Evolutionary conservation across 2,329 filamentous ascomycete genomes (phyloP).

Genomic region (Colletotrichum euphorbiae): DNA sequence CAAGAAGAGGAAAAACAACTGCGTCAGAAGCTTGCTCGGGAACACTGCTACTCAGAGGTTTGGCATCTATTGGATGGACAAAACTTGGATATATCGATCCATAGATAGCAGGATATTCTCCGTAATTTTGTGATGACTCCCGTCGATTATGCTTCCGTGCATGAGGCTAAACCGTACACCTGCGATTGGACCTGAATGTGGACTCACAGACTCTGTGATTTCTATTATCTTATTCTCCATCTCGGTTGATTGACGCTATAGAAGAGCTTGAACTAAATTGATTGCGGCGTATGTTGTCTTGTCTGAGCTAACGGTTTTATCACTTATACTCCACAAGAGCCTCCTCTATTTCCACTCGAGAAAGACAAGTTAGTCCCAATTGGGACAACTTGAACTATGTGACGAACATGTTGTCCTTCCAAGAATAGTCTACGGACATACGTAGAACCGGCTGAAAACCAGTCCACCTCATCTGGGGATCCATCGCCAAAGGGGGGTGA

Average conservation of each 20-base stretch:
- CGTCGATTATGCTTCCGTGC: conserved; percentile 27
- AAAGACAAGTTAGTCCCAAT: background rate
- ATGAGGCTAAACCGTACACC: conserved; percentile 3
- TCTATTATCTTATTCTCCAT: conserved; percentile 4
- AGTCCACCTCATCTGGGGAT: conserved; percentile 23
- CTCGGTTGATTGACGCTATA: conserved; percentile 26
- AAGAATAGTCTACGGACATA: conserved; percentile 21
- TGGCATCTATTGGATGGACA: conserved; percentile 22
- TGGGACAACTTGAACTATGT: conserved; percentile 9
- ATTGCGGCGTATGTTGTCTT: conserved; percentile 32
- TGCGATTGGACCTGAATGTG: conserved; percentile 2
- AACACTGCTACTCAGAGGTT: background rate
- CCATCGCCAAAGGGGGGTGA: background rate
- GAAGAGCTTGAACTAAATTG: conserved; percentile 25
- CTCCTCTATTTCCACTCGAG: conserved; percentile 2
- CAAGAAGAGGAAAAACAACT: background rate
- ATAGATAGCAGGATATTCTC: conserved; percentile 9
- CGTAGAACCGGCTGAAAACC: background rate
- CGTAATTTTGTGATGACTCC: conserved; percentile 4
- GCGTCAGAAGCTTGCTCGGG: background rate
- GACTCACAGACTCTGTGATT: background rate
- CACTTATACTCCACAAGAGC: conserved; percentile 12
- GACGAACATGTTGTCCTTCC: conserved; percentile 24
- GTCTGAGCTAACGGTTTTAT: conserved; percentile 33
- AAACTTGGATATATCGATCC: conserved; percentile 26